Evolutionary conservation across 2,329 filamentous ascomycete species (phyloP).

Genomic region (Zasmidium citrigriseum): DNA sequence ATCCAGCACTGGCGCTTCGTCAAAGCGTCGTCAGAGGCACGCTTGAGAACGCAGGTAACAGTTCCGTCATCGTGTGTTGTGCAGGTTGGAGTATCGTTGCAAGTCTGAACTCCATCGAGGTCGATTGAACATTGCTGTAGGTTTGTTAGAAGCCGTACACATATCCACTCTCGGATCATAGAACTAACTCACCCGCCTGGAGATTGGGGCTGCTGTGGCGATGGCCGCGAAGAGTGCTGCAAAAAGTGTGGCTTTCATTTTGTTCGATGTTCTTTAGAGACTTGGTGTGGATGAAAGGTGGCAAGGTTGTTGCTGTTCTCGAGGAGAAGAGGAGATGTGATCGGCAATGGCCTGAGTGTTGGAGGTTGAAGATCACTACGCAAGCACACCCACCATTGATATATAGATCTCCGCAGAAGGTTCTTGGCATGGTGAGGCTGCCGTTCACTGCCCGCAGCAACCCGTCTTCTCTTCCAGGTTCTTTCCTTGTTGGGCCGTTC

Average conservation of each 20-base stretch:
- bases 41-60: conserved; percentile 13
- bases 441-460: not conserved
- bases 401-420: not conserved
- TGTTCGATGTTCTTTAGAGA: not conserved
- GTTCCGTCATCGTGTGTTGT: conserved; percentile 12
- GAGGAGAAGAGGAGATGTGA: not conserved
- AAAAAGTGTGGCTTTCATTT: conserved; percentile 16
- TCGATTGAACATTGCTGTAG: conserved; percentile 18
- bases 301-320: not conserved
- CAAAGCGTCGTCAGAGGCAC: not conserved
- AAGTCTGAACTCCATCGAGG: conserved; percentile 14
- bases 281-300: not conserved
- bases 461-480: not conserved
- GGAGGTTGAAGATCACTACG: not conserved
- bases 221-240: conserved; percentile 12
- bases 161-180: not conserved
- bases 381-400: not conserved
- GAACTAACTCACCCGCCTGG: conserved; percentile 10
- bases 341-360: not conserved
- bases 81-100: conserved; percentile 18
- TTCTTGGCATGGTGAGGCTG: not conserved
- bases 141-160: not conserved
- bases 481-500: not conserved
- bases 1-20: conserved; percentile 19
- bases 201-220: conserved; percentile 10